These are phyloP conservation scores for Trichoderma lentiforme DNA, from an alignment of 2,329 filamentous ascomycete genomes.

Conservation along the genomic window DNA sequence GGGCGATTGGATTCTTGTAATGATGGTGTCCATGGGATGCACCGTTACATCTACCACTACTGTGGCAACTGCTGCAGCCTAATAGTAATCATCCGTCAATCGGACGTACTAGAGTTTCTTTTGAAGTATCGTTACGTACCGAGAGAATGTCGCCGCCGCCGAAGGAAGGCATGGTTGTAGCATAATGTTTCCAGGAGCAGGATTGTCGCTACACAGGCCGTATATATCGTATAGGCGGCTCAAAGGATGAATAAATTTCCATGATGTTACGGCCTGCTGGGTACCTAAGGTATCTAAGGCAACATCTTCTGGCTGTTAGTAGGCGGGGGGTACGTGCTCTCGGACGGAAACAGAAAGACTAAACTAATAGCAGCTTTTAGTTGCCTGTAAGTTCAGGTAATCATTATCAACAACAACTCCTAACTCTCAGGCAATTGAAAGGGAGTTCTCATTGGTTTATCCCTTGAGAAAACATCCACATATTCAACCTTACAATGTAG, in stretches of 20 bases:
- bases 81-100: neutral
- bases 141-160: neutral
- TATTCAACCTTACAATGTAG: neutral
- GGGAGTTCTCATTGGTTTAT: neutral
- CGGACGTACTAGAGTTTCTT: neutral
- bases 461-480: neutral
- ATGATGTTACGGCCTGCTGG: neutral
- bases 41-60: neutral
- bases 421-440: neutral
- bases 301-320: neutral
- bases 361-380: neutral
- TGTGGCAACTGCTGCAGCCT: neutral
- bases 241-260: neutral
- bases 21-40: neutral
- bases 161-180: neutral
- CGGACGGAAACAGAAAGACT: neutral
- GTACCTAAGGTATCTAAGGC: neutral
- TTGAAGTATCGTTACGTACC: neutral
- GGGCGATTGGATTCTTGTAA: neutral
- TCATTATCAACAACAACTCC: neutral
- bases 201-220: neutral
- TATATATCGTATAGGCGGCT: neutral
- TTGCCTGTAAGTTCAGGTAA: neutral
- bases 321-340: neutral
- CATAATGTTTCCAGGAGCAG: neutral